These are phyloP conservation scores for Daldinia vernicosa DNA, from an alignment of 495 filamentous ascomycete species.

Conservation along the genomic window DNA sequence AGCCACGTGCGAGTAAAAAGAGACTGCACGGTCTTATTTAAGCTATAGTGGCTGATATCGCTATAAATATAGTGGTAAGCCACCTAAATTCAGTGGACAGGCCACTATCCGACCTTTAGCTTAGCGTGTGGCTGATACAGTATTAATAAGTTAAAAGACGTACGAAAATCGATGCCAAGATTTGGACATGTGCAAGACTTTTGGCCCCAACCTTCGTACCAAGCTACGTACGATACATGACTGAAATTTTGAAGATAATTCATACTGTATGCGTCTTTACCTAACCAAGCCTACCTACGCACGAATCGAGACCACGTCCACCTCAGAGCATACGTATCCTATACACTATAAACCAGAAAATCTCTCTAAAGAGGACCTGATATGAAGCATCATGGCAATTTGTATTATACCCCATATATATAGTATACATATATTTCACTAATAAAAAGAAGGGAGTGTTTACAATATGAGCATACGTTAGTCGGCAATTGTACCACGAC, in stretches of 20 bases:
- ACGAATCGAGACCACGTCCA: conserved; percentile 1
- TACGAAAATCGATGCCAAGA: too few species aligned
- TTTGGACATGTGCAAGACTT: too few species aligned
- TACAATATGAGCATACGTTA: background rate
- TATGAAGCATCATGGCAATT: background rate
- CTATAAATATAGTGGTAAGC: too few species aligned
- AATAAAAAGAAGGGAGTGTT: background rate
- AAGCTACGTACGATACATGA: conserved; percentile 14
- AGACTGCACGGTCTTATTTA: too few species aligned
- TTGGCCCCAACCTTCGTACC: too few species aligned
- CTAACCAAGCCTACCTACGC: background rate
- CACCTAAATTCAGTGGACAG: too few species aligned
- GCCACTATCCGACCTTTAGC: too few species aligned
- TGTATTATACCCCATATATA: conserved; percentile 1
- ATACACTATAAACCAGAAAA: background rate
- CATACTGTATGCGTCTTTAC: conserved; percentile 26
- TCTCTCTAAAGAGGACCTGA: background rate
- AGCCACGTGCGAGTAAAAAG: too few species aligned
- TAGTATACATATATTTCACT: background rate
- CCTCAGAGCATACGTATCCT: background rate
- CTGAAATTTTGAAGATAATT: conserved; percentile 4
- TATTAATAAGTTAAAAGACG: too few species aligned
- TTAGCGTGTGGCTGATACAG: too few species aligned
- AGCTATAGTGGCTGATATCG: too few species aligned
- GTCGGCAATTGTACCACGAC: conserved; percentile 10